Base-by-base conservation (phyloP, 2,329 filamentous ascomycete genomes). In the Ophiocordyceps unilateralis region DNA sequence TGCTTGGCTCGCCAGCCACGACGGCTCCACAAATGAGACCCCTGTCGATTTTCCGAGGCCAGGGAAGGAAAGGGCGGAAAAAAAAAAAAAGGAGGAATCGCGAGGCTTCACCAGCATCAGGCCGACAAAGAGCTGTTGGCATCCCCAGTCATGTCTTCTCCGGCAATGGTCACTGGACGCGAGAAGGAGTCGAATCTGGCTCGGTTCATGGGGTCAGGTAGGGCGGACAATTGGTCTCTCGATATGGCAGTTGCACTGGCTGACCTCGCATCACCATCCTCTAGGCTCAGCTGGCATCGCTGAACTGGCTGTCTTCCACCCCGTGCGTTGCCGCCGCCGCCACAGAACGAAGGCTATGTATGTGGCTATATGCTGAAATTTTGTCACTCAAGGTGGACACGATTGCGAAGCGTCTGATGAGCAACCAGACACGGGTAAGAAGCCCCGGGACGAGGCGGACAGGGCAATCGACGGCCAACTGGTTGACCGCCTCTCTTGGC, bases 381-480 rank as follows among this genome's bases (percentile, higher is more conserved):
- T 10, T 17, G n/a, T 12, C 37, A 11, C 12, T 17, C 39, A 48
- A 89, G 83, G 85, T 98, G 62, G 91, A 98, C 67, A 98, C 91
- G 41, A 95, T 93, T 56, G 89, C 91, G 49, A 98, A 98, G 74
- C 85, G 91, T 53, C 77, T 98, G 65, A 98, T 98, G 91, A 95
- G 87, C 77, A 95, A 98, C 66, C 82, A 93, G 62, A 78, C 77
- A 48, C 58, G 58, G 50, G 62, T 64, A 60, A 58, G 84, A n/a
- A 40, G 14, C 37, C 21, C 12, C 12, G 20, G 9, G 15, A 24
- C n/a, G 21, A 21, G 23, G 11, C 15, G 23, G 12, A 26, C 11
- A 15, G 15, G 8, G 32, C 15, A 36, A 8, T 36, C 15, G 19
- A 36, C 32, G 32, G 15, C 4, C 32, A 26, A 26, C 24, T 26